Conservation (phyloP, 225 moss, liverwort and hornwort species). For the Polytrichum commune region DNA sequence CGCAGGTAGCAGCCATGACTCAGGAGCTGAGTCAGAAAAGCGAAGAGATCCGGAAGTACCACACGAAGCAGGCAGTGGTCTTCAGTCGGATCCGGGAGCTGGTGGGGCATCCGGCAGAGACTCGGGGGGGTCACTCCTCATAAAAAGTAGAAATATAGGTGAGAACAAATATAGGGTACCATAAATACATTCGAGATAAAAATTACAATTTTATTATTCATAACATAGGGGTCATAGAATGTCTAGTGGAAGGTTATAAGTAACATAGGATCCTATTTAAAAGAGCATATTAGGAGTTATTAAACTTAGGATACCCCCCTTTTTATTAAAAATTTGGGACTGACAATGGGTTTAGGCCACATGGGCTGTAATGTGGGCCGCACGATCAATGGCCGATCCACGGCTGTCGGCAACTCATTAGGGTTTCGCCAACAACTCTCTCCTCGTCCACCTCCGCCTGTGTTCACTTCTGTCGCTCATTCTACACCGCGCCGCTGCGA, state of each 20-base stretch:
- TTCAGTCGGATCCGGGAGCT: too few species aligned
- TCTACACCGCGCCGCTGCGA: too few species aligned
- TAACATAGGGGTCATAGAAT: neutral
- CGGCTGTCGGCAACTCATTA: neutral
- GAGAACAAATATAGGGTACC: neutral
- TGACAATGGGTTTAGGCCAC: too few species aligned
- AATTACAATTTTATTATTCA: neutral
- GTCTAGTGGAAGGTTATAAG: conserved; percentile 1
- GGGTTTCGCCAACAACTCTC: neutral
- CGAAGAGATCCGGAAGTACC: too few species aligned
- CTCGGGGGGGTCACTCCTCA: neutral
- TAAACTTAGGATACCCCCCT: neutral
- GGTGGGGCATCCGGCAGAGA: too few species aligned
- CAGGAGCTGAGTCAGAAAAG: too few species aligned
- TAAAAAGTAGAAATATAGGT: neutral
- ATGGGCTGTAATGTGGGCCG: too few species aligned
- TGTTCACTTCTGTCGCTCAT: neutral
- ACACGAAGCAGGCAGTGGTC: too few species aligned
- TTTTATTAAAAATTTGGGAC: too few species aligned
- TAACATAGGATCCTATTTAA: conserved; percentile 3
- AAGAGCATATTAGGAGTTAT: neutral
- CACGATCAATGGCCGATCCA: too few species aligned
- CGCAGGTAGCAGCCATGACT: too few species aligned
- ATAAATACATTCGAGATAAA: neutral
- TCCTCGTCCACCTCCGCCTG: too few species aligned